Evolutionary conservation across 2,329 filamentous ascomycete genomes (phyloP), one percentile per base, ranked within the genome.

Genomic region (Fusarium anthophilum): DNA sequence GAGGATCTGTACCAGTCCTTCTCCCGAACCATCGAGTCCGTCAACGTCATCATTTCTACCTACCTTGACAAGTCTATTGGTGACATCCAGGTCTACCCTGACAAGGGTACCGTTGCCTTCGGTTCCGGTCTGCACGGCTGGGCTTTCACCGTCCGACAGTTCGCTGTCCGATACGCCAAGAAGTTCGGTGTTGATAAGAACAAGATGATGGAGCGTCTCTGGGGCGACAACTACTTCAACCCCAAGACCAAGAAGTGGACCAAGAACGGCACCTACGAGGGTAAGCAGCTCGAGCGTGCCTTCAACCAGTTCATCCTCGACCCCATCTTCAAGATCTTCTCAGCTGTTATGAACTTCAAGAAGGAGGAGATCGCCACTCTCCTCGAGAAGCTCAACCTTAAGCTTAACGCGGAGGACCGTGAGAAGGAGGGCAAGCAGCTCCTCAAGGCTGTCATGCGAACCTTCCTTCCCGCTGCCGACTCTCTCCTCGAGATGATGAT

Each of bases 121-220:
- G 96, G 95, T 88, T 98, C 96, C 86, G 96, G 96, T 93, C 95
- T 98, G 76, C 96, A 99, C 90, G 96, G 96, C 87, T 99, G 96
- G 96, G 96, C 95, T 83, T 99, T 99, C 92, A 99, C 96, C 82
- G 88, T 98, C 89, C 94, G 96, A 83, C 96, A 99, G 87, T 99
- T 99, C 87, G 96, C 96, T 80, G 86, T 91, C 84, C 92, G 93
- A 82, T 99, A 99, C 86, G 93, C 96, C 87, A 98, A 98, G 95
- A 99, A 99, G 89, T 99, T 99, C 82, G 96, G 96, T 93, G 96
- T 99, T 81, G 96, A 99, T 92, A 95, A 95, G 87, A 93, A 92
- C 89, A 98, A 98, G 94, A 98, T 99, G 96, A 98, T 98, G 94
- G 94, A 98, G 90, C 95, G 96, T 92, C 94, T 99, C 80, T 99